Evolutionary conservation across 805 yeast species (phyloP).

Genomic region (Ogataea dorogensis): DNA sequence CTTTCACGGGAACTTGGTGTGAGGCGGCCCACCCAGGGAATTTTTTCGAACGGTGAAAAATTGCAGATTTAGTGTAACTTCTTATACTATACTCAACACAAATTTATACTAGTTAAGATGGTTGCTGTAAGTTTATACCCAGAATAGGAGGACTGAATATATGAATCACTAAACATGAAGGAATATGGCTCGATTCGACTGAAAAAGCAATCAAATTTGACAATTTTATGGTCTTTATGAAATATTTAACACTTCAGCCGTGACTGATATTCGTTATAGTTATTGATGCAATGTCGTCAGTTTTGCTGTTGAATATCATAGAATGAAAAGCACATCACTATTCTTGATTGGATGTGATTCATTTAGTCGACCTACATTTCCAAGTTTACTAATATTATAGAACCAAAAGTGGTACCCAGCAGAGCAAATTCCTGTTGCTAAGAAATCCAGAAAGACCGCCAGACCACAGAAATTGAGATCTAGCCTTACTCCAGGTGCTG

Average conservation of each 20-base stretch:
- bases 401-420: slow-evolving; percentile 94
- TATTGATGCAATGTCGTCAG: too few relatives aligned
- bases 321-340: too few relatives aligned
- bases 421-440: slow-evolving; percentile 83
- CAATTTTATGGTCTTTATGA: too few relatives aligned
- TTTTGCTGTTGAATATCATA: too few relatives aligned
- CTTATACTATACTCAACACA: slow-evolving; percentile 9
- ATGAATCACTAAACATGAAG: too few relatives aligned
- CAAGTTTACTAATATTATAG: slow-evolving; percentile 21
- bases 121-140: slow-evolving; percentile 30
- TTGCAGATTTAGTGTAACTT: slow-evolving; percentile 11
- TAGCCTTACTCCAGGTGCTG: slow-evolving; percentile 97
- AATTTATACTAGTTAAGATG: slow-evolving; percentile 23
- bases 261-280: too few relatives aligned
- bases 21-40: slow-evolving; percentile 3
- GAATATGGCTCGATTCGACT: too few relatives aligned
- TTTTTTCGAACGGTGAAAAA: slow-evolving; percentile 7
- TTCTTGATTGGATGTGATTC: too few relatives aligned
- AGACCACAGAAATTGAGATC: slow-evolving; percentile 95
- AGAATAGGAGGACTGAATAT: background rate
- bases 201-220: too few relatives aligned
- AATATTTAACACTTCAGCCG: too few relatives aligned
- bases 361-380: background rate
- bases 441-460: slow-evolving; percentile 83
- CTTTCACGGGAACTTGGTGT: slow-evolving; percentile 2